A percentile compares a stretch with the other conserved stretches of the same genome.
Evolutionary conservation across 2,329 filamentous ascomycete species (phyloP).

Genomic region (Epichloe coenophiala): DNA sequence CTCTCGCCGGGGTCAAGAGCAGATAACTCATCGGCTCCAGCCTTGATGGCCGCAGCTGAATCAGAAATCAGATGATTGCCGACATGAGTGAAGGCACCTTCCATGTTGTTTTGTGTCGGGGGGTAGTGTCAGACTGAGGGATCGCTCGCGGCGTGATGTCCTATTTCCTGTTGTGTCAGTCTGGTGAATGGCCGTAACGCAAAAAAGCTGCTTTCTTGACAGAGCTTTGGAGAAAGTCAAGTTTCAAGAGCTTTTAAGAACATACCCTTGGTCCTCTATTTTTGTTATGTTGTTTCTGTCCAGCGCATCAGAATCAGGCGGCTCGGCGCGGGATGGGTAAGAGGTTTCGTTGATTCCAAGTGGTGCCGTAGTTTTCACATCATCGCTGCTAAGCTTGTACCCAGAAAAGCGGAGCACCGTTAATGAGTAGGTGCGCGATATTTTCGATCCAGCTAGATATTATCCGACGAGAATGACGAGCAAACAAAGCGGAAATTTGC

Average conservation of each 20-base stretch:
- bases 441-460: background rate
- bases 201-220: background rate
- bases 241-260: background rate
- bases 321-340: constrained; percentile 15
- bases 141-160: background rate
- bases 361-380: constrained; percentile 22
- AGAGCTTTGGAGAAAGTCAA: background rate
- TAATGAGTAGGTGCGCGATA: background rate
- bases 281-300: background rate
- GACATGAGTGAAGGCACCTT: constrained; percentile 78
- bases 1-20: constrained; percentile 66
- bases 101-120: constrained; percentile 40
- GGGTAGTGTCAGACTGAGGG: constrained; percentile 7
- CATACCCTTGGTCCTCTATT: constrained; percentile 5
- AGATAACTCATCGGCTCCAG: constrained; percentile 61
- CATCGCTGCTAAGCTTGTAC: constrained; percentile 21
- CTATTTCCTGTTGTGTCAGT: constrained; percentile 1
- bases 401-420: constrained; percentile 4
- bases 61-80: constrained; percentile 78
- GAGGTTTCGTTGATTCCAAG: constrained; percentile 17
- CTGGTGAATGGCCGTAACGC: background rate
- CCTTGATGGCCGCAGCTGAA: constrained; percentile 76
- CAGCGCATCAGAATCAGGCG: constrained; percentile 12
- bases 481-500: background rate
- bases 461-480: background rate